Conservation (phyloP, 495 filamentous ascomycete species). For the Penicillium fimorum region DNA sequence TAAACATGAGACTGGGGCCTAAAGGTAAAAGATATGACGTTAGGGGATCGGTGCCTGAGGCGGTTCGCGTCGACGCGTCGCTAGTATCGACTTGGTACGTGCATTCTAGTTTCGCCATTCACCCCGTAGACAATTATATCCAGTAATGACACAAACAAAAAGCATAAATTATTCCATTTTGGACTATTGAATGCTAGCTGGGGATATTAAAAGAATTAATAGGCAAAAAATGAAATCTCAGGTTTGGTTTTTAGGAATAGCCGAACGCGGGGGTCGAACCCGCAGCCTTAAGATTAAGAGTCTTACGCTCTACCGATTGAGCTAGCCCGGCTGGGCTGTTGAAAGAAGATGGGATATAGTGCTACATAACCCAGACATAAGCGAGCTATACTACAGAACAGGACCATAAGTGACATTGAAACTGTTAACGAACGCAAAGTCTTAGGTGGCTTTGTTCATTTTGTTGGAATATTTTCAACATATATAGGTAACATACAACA, state of each 20-base stretch:
- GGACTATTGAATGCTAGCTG: background rate
- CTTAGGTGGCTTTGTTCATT: too few relatives aligned
- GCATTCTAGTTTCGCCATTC: background rate
- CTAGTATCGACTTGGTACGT: slow-evolving; percentile 12
- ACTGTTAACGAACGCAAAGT: too few relatives aligned
- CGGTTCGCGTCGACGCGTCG: slow-evolving; percentile 31
- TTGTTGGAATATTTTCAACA: background rate
- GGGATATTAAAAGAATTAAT: background rate
- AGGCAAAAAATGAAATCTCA: slow-evolving; percentile 4
- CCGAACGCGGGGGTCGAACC: slow-evolving; percentile 59
- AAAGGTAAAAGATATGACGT: slow-evolving; percentile 17
- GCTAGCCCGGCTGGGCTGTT: slow-evolving; percentile 49
- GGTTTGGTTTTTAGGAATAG: slow-evolving; percentile 29
- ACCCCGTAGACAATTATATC: background rate
- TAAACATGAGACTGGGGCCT: background rate
- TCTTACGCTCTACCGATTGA: slow-evolving; percentile 61
- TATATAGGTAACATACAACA: background rate
- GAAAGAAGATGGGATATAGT: background rate
- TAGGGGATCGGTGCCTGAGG: slow-evolving; percentile 18
- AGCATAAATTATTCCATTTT: background rate
- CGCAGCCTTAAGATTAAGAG: slow-evolving; percentile 62
- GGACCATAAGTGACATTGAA: too few relatives aligned
- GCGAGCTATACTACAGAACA: too few relatives aligned
- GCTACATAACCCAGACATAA: slow-evolving; percentile 2
- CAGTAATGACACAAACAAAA: background rate